These are phyloP conservation scores for Pseudopyricularia cyperi DNA, from an alignment of 2,329 filamentous ascomycete species.

Conservation along the genomic window DNA sequence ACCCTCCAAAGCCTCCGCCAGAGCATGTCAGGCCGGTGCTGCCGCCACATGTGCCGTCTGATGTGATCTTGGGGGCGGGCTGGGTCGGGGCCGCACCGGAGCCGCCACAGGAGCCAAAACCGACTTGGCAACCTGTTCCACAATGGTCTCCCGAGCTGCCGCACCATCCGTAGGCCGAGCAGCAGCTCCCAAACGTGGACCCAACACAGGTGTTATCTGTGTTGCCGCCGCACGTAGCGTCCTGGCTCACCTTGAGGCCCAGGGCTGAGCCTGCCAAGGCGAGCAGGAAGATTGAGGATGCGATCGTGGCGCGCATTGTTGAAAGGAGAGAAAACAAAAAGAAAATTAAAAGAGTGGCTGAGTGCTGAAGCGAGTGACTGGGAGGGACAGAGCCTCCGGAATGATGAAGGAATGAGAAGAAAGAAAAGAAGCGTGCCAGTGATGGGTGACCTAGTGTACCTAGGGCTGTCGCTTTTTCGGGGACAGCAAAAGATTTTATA, in stretches of 20 bases:
- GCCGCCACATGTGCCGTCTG: constrained; percentile 4
- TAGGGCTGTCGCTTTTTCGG: too few species aligned
- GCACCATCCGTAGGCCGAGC: not conserved
- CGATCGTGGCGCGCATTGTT: not conserved
- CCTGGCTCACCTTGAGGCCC: constrained; percentile 1
- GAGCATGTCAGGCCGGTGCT: not conserved
- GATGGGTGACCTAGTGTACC: too few species aligned
- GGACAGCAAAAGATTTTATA: too few species aligned
- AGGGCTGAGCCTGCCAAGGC: not conserved
- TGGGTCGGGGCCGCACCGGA: not conserved
- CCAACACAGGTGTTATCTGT: not conserved
- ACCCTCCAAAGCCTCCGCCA: constrained; percentile 1
- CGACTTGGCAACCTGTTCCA: not conserved
- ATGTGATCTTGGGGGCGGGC: not conserved
- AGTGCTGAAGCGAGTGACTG: not conserved
- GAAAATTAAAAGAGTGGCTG: not conserved
- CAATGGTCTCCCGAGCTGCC: not conserved
- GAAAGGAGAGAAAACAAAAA: not conserved
- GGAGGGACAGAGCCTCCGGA: not conserved
- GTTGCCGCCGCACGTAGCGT: constrained; percentile 4
- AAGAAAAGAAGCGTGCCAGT: not conserved
- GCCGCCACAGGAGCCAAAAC: not conserved
- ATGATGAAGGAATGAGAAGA: not conserved
- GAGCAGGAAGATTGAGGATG: not conserved
- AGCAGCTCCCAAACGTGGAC: not conserved